Base-by-base conservation (phyloP, 306 rosid genomes). In the Luffa aegyptiaca region DNA sequence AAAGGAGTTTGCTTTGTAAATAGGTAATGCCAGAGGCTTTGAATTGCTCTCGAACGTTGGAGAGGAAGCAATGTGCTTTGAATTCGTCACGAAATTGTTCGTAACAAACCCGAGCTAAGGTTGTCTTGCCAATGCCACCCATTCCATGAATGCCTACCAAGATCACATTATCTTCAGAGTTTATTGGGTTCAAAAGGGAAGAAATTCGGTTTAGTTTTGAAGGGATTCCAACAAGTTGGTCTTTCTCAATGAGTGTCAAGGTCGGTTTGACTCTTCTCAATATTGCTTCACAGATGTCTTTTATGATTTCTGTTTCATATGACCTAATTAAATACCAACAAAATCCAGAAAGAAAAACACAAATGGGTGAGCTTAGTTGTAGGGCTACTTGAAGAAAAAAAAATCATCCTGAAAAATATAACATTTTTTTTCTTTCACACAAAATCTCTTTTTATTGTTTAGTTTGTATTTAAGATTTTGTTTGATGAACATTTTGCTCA, bases 111-210 rank as follows among this genome's bases (percentile, higher is more conserved):
- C 37, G 44, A 14, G 82, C 82, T 49, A 80, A 12, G 3, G 82
- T 80, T 20, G 82, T 80, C 77, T 80, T 55, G 10, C 77, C 77
- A 6, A 72, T 72, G 31, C 58, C 77, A 3, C 77, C 77, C 77
- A 72, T 72, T 45, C 77, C 77, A 44, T 48, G 57, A 3, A 72
- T 72, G n/a, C 77, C 77, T 5, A 72, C 18, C 1, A 5, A 46
- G 2, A 44, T 18, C 55, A 72, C 77, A 72, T 10, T 7, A 20
- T 72, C 58, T 2, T 36, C 31, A 5, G 39, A 66, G 48, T 41
- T 66, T 26, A 26, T 26, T 18, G 33, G 5, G 21, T 39, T 39
- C 37, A 72, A 26, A 72, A 72, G 77, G 1, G 41, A 10, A 45
- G 57, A 20, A 10, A 72, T 6, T 72, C n/a, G 14, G 51, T 46